Evolutionary conservation across 1,139 yeast species (phyloP).

Genomic region (Hemisphaericaspora subhashii): DNA sequence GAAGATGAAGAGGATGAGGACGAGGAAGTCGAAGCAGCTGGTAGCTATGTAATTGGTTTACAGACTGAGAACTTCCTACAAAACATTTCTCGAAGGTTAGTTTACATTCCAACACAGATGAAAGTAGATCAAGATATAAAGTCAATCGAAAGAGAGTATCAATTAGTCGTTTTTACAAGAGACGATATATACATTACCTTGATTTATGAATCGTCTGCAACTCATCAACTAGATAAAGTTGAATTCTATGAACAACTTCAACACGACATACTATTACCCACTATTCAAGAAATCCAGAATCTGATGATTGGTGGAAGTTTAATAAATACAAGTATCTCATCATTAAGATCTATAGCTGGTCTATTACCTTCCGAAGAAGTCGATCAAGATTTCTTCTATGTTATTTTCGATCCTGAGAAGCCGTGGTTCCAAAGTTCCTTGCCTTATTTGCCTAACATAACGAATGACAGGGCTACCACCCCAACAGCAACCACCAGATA

Average conservation of each 20-base stretch:
- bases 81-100: constrained; percentile 26
- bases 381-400: constrained; percentile 41
- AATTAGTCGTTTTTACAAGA: constrained; percentile 31
- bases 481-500: constrained; percentile 10
- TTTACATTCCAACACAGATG: constrained; percentile 24
- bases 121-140: constrained; percentile 7
- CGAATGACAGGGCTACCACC: constrained; percentile 9
- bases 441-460: constrained; percentile 34
- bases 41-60: constrained; percentile 30
- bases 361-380: constrained; percentile 16
- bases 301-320: constrained; percentile 19
- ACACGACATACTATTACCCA: constrained; percentile 21
- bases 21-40: constrained; percentile 22
- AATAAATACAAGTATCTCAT: constrained; percentile 29
- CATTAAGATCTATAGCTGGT: constrained; percentile 28
- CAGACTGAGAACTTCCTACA: constrained; percentile 12
- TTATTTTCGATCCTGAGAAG: constrained; percentile 30
- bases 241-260: constrained; percentile 26
- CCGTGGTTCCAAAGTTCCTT: constrained; percentile 37
- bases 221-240: constrained; percentile 20
- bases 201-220: constrained; percentile 30
- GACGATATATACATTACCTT: constrained; percentile 27
- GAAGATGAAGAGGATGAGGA: constrained; percentile 13
- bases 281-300: constrained; percentile 25
- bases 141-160: constrained; percentile 26